A percentile compares a stretch with the other conserved stretches of the same genome.
phyloP scores from a whole-genome alignment of 257 asterid species.

The Solanum sejunctum region DNA sequence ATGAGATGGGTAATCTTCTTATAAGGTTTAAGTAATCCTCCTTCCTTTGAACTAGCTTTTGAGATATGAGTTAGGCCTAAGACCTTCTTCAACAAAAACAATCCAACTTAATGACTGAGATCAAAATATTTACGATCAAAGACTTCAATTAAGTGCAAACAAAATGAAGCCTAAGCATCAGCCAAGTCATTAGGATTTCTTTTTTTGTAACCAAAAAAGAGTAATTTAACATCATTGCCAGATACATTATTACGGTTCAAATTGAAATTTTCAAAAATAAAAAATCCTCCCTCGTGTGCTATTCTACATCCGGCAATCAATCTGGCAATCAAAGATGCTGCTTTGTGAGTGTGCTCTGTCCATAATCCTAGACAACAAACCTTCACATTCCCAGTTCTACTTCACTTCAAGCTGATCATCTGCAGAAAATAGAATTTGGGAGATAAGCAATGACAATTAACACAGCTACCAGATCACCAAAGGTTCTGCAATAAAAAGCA shows the following conservation, averaged over 20 bases:
- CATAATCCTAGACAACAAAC: not conserved
- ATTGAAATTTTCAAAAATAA: not conserved
- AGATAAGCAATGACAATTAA: not conserved
- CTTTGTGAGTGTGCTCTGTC: not conserved
- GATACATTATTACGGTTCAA: not conserved
- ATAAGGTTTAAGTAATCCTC: no score
- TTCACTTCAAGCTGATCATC: not conserved
- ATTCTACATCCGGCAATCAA: not conserved
- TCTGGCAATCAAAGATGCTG: not conserved
- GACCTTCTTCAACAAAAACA: no score
- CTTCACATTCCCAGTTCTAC: not conserved
- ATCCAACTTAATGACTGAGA: no score
- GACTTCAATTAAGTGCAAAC: no score
- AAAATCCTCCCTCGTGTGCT: not conserved
- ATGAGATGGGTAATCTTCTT: no score
- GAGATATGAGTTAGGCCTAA: no score
- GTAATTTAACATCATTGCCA: not conserved
- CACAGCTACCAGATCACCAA: not conserved
- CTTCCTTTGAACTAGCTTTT: no score
- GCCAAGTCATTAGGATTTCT: not conserved
- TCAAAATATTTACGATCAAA: no score
- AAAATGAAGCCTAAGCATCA: no score
- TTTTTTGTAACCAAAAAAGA: not conserved
- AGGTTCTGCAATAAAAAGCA: not conserved
- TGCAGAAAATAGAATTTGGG: not conserved